These are phyloP conservation scores for Kuraishia floccosa DNA, from an alignment of 805 yeast species.

Conservation along the genomic window DNA sequence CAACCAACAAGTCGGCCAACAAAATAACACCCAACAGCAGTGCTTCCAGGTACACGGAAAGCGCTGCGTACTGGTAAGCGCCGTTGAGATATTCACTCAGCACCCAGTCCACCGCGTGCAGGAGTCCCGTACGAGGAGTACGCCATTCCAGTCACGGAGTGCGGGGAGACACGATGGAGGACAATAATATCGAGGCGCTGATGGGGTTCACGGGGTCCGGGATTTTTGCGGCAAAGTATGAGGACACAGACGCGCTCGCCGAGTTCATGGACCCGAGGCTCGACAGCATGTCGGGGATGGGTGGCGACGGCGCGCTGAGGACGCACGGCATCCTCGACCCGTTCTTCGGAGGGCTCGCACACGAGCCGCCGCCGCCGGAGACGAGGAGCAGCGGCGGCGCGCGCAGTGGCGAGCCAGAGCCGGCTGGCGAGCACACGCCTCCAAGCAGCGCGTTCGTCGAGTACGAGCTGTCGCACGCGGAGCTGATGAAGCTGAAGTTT, in stretches of 20 bases:
- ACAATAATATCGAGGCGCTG: neutral
- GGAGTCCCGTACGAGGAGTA: no score
- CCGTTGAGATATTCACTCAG: neutral
- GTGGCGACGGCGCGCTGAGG: neutral
- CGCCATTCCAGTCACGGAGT: no score
- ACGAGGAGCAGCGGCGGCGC: neutral
- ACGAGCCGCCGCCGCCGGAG: neutral
- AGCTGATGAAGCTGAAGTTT: conserved; percentile 39
- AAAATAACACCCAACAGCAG: neutral
- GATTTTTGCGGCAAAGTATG: no score
- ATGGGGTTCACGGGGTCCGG: no score
- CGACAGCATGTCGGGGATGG: neutral
- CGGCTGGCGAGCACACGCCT: no score
- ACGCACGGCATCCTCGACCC: neutral
- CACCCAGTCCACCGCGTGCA: no score
- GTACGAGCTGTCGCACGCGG: conserved; percentile 35
- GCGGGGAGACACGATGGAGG: neutral
- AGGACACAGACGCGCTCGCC: no score
- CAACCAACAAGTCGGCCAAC: neutral
- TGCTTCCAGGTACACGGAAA: neutral
- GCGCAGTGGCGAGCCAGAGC: neutral
- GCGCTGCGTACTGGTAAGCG: neutral
- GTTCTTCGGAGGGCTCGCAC: neutral
- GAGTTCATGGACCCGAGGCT: neutral
- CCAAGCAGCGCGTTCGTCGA: neutral